Base-by-base conservation (phyloP, 1,284 basidiomycete genomes). In the Pseudozyma tsukubaensis region DNA sequence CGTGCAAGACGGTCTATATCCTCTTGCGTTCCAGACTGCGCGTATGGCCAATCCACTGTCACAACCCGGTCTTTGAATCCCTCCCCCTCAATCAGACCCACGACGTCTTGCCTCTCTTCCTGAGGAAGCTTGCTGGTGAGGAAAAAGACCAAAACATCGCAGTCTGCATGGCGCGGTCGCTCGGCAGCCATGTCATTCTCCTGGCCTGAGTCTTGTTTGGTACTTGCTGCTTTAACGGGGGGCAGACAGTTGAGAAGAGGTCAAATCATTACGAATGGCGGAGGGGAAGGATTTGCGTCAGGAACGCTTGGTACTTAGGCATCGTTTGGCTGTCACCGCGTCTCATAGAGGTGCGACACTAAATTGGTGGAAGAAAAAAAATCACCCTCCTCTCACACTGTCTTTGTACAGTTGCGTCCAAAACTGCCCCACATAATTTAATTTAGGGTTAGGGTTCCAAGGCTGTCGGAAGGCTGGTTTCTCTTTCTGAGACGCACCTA, bases 121-220 rank as follows among this genome's bases (percentile, higher is more conserved):
- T 45, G 42, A 45, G 42, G 35, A 45, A 54, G 52, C 42, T 54
- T 44, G 52, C 42, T 54, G 52, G 52, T 54, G 42, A 54, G 52
- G 52, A 54, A 54, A 12, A 45, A 54, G 40, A 54, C 52, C 9
- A 54, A 12, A 21, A 54, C 40, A 40, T 54, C 40, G n/a, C 0
- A 18, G 42, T 54, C 52, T n/a, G 32, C 29, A 45, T 54, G 40
- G 42, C 52, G 52, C 36, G 52, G 52, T 54, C 42, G 42, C 35
- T 44, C 18, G 32, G 52, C 29, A 54, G 52, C 14, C 52, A 44
- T 54, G 52, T 52, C 11, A 37, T 4, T 52, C 50, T 52, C 9
- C 18, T 43, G 42, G 9, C 18, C 18, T 43, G 37, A 32, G 50
- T 52, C 29, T 42, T 16, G 9, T 42, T 50, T 10, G 21, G 50